Conservation (phyloP, 352 stramenopile genomes). For the Globisporangium camurandrum region DNA sequence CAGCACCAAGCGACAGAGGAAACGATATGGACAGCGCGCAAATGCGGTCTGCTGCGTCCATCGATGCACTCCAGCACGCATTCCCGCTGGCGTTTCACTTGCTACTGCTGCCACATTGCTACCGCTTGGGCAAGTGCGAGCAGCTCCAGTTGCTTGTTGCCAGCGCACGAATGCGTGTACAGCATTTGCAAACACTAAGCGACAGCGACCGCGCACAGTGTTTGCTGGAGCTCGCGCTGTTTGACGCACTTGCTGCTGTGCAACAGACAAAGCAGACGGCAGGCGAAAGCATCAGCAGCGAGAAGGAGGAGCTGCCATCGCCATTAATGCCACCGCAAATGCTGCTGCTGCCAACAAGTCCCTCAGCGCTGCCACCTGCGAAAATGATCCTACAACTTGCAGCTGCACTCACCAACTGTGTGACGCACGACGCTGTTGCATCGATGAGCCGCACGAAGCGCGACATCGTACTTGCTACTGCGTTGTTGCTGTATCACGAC, state of each 20-base stretch:
- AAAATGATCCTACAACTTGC: conserved; percentile 4
- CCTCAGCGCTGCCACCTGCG: not conserved
- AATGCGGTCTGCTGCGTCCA: too few relatives aligned
- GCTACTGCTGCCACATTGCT: conserved; percentile 17
- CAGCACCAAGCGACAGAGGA: not conserved
- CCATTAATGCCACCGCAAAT: not conserved
- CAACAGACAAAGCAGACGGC: too few relatives aligned
- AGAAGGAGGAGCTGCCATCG: too few relatives aligned
- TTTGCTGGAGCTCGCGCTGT: conserved; percentile 20
- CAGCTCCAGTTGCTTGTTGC: conserved; percentile 16
- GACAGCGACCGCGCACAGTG: conserved; percentile 6
- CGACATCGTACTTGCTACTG: conserved; percentile 24
- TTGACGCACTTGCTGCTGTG: conserved; percentile 12
- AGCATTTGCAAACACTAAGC: not conserved
- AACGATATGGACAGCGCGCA: too few relatives aligned
- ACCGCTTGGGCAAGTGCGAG: conserved; percentile 14
- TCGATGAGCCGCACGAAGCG: conserved; percentile 17
- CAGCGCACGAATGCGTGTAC: conserved; percentile 15
- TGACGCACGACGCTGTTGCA: conserved; percentile 16
- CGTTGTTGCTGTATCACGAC: conserved; percentile 36
- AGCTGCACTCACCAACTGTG: conserved; percentile 19
- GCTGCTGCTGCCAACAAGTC: not conserved
- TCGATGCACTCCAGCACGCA: not conserved
- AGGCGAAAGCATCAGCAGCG: too few relatives aligned
- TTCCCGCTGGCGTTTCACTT: conserved; percentile 35